These are phyloP conservation scores for Austroboletus eburneus DNA, from an alignment of 768 basidiomycete genomes.

Conservation along the genomic window DNA sequence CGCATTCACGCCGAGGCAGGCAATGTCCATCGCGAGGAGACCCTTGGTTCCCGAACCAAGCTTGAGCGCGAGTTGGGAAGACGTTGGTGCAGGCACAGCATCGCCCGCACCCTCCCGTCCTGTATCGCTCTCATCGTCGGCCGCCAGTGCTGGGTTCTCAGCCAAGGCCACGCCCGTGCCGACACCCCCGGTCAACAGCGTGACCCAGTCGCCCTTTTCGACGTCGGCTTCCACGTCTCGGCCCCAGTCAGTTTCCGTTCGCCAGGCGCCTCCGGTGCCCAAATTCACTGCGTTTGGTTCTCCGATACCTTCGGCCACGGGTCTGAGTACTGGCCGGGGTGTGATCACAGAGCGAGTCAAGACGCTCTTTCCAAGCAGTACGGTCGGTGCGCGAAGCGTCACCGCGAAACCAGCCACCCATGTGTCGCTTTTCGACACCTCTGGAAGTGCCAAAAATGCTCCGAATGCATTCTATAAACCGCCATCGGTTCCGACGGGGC, in stretches of 20 bases:
- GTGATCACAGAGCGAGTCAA: slow-evolving; percentile 16
- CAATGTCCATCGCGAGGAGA: slow-evolving; percentile 16
- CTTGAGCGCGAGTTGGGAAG: slow-evolving; percentile 65
- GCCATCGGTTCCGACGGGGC: slow-evolving; percentile 23
- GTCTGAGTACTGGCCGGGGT: background rate
- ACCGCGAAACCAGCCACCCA: slow-evolving; percentile 3
- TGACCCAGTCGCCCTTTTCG: background rate
- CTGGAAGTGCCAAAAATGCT: slow-evolving; percentile 46
- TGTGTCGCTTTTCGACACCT: slow-evolving; percentile 39
- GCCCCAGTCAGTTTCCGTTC: background rate
- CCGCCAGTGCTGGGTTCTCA: background rate
- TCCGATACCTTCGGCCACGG: slow-evolving; percentile 13
- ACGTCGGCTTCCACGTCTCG: background rate
- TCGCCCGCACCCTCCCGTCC: slow-evolving; percentile 8
- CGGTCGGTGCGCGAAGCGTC: background rate
- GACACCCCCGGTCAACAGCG: background rate
- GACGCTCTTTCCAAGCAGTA: slow-evolving; percentile 11
- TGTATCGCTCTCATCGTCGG: slow-evolving; percentile 8
- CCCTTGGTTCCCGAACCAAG: slow-evolving; percentile 31
- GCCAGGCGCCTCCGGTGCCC: slow-evolving; percentile 9
- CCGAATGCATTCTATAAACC: slow-evolving; percentile 69
- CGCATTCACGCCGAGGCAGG: slow-evolving; percentile 1
- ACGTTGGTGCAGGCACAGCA: slow-evolving; percentile 31
- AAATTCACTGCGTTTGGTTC: slow-evolving; percentile 28
- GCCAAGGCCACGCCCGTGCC: slow-evolving; percentile 4